Conservation (phyloP, 208 protist genomes). For the Crithidia acanthocephali region DNA sequence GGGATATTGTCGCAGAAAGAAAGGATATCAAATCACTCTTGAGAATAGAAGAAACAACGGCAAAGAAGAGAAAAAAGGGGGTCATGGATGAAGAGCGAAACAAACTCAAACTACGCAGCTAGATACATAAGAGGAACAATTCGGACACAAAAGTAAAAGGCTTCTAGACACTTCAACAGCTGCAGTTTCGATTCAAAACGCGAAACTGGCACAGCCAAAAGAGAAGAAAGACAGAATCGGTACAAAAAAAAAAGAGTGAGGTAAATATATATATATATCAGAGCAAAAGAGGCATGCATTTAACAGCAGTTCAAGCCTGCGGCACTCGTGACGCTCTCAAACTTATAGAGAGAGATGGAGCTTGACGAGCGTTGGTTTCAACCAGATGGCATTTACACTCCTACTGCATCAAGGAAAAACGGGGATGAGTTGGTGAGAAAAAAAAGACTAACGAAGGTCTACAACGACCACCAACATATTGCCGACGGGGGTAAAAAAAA, state of each 20-base stretch:
- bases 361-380: not conserved
- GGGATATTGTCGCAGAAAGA: not conserved
- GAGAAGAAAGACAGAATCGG: not conserved
- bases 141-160: not conserved
- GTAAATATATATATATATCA: not conserved
- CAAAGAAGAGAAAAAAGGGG: conserved; percentile 1
- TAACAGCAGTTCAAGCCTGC: conserved; percentile 4
- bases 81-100: too few species aligned
- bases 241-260: conserved; percentile 2
- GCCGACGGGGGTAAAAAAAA: not conserved
- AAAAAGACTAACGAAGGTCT: not conserved
- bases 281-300: not conserved
- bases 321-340: not conserved
- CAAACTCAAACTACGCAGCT: not conserved
- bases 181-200: not conserved
- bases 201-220: not conserved
- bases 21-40: too few species aligned
- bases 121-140: conserved; percentile 16
- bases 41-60: too few species aligned
- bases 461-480: too few species aligned
- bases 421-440: not conserved
- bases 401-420: not conserved
- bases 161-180: not conserved
- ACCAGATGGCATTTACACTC: not conserved
- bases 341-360: not conserved